A percentile compares a stretch with the other conserved stretches of the same genome.
These are phyloP conservation scores for Camelina sativa DNA, from an alignment of 345 rosid genomes.

Conservation along the genomic window DNA sequence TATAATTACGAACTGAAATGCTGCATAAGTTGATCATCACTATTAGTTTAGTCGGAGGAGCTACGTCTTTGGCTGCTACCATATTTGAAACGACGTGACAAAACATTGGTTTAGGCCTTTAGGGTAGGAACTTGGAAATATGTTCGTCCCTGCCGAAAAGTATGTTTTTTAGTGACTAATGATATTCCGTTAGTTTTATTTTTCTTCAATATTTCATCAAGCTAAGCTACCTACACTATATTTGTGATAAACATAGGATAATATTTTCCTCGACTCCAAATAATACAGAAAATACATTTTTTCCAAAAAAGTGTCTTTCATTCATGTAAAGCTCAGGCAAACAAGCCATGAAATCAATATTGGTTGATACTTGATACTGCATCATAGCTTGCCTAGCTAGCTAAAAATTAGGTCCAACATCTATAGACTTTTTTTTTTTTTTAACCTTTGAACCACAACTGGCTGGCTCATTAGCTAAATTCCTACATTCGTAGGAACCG, in stretches of 20 bases:
- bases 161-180: too few species aligned
- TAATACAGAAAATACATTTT: not conserved
- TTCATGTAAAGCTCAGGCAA: not conserved
- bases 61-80: conserved; percentile 9
- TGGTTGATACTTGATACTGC: not conserved
- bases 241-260: not conserved
- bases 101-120: not conserved
- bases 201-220: not conserved
- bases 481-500: too few species aligned
- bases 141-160: not conserved
- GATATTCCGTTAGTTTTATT: not conserved
- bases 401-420: not conserved
- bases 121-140: not conserved
- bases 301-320: not conserved
- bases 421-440: not conserved
- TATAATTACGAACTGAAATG: not conserved
- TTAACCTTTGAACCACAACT: too few species aligned
- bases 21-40: not conserved
- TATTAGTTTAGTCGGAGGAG: not conserved
- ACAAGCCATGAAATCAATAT: not conserved
- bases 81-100: conserved; percentile 10
- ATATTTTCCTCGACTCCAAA: not conserved
- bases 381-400: not conserved
- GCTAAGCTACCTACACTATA: not conserved
- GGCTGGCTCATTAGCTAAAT: too few species aligned